A percentile compares a stretch with the other conserved stretches of the same genome.
Conservation (phyloP, 176 grass and related monocot species). For the Puya raimondii region DNA sequence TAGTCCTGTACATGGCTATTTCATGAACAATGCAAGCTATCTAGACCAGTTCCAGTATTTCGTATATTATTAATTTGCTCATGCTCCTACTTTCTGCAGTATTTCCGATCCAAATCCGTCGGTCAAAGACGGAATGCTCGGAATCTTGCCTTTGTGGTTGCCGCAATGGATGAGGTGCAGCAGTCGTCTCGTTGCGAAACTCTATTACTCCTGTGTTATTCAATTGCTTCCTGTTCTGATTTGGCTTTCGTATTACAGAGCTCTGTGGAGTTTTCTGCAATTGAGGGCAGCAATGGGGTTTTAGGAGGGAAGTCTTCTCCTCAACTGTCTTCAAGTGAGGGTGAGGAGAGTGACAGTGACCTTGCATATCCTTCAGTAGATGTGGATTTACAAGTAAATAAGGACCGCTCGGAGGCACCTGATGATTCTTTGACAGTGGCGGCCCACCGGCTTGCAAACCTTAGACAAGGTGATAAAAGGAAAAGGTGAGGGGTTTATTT, state of each 20-base stretch:
- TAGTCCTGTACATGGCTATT: no score
- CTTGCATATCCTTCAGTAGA: constrained; percentile 35
- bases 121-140: background rate
- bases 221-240: constrained; percentile 1
- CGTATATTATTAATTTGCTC: background rate
- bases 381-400: constrained; percentile 42
- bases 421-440: constrained; percentile 51
- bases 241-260: constrained; percentile 22
- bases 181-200: background rate
- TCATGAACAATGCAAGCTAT: no score
- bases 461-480: constrained; percentile 30
- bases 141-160: constrained; percentile 1
- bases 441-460: constrained; percentile 44
- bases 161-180: constrained; percentile 17
- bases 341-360: constrained; percentile 62
- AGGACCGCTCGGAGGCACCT: constrained; percentile 22
- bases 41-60: constrained; percentile 1
- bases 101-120: background rate
- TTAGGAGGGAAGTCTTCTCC: constrained; percentile 11
- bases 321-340: constrained; percentile 46
- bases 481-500: constrained; percentile 38
- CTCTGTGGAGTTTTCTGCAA: constrained; percentile 23
- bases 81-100: constrained; percentile 11
- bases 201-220: constrained; percentile 10
- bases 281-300: constrained; percentile 15